phyloP scores from a whole-genome alignment of 2,329 filamentous ascomycete species.

The Camillea tinctor region DNA sequence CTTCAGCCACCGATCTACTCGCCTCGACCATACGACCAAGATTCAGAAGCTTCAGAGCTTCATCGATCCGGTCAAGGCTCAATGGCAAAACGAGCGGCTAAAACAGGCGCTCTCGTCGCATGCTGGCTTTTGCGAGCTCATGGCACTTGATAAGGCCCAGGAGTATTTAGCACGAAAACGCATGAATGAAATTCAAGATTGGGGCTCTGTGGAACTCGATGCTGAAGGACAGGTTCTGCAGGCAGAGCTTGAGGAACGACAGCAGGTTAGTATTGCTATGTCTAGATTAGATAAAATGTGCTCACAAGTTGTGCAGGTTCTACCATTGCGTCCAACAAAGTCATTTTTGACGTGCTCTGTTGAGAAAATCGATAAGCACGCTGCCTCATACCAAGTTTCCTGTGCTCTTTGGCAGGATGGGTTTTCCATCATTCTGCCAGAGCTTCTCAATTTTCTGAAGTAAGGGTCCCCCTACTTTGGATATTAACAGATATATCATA shows the following conservation, averaged over 20 bases:
- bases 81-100: slow-evolving; percentile 75
- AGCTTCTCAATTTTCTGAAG: slow-evolving; percentile 79
- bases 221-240: slow-evolving; percentile 78
- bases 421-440: slow-evolving; percentile 80
- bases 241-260: slow-evolving; percentile 71
- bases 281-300: background rate
- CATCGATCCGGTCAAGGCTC: slow-evolving; percentile 74
- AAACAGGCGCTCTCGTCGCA: slow-evolving; percentile 71
- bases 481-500: slow-evolving; percentile 6
- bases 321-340: slow-evolving; percentile 86
- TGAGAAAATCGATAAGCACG: slow-evolving; percentile 77
- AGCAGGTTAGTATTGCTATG: slow-evolving; percentile 50
- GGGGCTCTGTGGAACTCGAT: slow-evolving; percentile 76
- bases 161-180: slow-evolving; percentile 72
- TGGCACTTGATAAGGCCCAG: slow-evolving; percentile 78
- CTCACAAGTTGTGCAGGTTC: slow-evolving; percentile 41
- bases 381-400: slow-evolving; percentile 71
- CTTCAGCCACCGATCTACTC: slow-evolving; percentile 72
- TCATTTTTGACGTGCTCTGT: slow-evolving; percentile 90
- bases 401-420: slow-evolving; percentile 81
- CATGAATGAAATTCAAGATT: slow-evolving; percentile 76
- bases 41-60: slow-evolving; percentile 73
- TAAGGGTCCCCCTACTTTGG: slow-evolving; percentile 35
- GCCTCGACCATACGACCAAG: slow-evolving; percentile 69
- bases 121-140: slow-evolving; percentile 71